A percentile compares a stretch with the other conserved stretches of the same genome.
phyloP scores from a whole-genome alignment of 208 protist species.

The Trypanosomatidae sp. region DNA sequence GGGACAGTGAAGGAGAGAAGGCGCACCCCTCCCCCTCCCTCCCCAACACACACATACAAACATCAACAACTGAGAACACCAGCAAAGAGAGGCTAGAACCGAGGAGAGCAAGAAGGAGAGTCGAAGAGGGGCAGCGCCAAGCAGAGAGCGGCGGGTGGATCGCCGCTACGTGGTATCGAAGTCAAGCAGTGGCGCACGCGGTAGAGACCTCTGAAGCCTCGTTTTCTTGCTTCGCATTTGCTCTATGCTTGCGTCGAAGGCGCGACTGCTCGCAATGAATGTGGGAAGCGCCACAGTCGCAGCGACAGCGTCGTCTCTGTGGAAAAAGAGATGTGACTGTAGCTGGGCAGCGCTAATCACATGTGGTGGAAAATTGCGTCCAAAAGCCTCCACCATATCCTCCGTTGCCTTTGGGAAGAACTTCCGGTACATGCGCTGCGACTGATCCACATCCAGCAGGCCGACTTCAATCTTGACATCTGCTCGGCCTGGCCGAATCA shows the following conservation, averaged over 20 bases:
- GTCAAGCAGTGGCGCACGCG: slow-evolving; percentile 27
- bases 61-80: neutral
- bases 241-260: slow-evolving; percentile 59
- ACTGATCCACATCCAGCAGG: slow-evolving; percentile 63
- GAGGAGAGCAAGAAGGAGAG: neutral
- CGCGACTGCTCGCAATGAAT: slow-evolving; percentile 42
- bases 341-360: slow-evolving; percentile 87
- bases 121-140: neutral
- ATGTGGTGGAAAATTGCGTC: slow-evolving; percentile 34
- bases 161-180: slow-evolving; percentile 8
- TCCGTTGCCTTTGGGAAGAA: slow-evolving; percentile 76
- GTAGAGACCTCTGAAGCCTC: slow-evolving; percentile 32
- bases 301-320: slow-evolving; percentile 67
- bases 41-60: neutral
- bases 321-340: slow-evolving; percentile 94
- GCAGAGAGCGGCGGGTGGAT: too few relatives aligned
- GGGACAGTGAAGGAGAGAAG: neutral
- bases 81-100: neutral
- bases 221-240: slow-evolving; percentile 44
- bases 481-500: slow-evolving; percentile 94
- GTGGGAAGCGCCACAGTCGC: slow-evolving; percentile 44
- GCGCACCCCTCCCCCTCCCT: too few relatives aligned
- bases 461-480: slow-evolving; percentile 93
- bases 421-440: slow-evolving; percentile 77
- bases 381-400: slow-evolving; percentile 40